Evolutionary conservation across 805 yeast species (phyloP).

Genomic region (Metschnikowia dekortorum): DNA sequence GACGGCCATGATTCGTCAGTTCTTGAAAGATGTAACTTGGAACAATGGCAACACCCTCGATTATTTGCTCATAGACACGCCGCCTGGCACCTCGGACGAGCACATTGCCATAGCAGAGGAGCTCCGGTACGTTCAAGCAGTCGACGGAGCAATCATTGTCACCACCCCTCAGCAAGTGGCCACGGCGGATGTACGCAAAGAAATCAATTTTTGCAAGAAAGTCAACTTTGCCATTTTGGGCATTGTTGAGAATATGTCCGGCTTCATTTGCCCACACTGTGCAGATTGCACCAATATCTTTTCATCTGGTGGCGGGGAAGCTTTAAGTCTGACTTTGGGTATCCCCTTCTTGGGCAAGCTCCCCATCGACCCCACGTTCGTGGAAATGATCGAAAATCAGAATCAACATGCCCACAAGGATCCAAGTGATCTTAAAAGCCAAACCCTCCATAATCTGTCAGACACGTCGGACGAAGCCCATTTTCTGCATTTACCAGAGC

Average conservation of each 20-base stretch:
- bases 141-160: slow-evolving; percentile 89
- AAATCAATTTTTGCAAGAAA: slow-evolving; percentile 84
- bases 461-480: background rate
- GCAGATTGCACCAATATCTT: slow-evolving; percentile 89
- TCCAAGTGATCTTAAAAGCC: background rate
- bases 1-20: slow-evolving; percentile 95
- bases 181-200: slow-evolving; percentile 90
- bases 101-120: slow-evolving; percentile 97
- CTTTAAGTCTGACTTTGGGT: slow-evolving; percentile 55
- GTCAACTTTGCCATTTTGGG: slow-evolving; percentile 81
- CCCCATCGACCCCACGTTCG: slow-evolving; percentile 92
- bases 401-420: slow-evolving; percentile 16
- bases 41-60: slow-evolving; percentile 55
- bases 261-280: slow-evolving; percentile 92
- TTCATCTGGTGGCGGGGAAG: slow-evolving; percentile 87
- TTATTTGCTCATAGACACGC: slow-evolving; percentile 88
- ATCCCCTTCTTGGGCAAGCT: slow-evolving; percentile 77
- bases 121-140: slow-evolving; percentile 58
- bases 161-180: slow-evolving; percentile 96
- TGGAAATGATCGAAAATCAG: slow-evolving; percentile 76
- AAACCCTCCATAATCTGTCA: background rate
- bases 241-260: slow-evolving; percentile 93
- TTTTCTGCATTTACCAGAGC: slow-evolving; percentile 21
- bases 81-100: slow-evolving; percentile 98
- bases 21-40: slow-evolving; percentile 89